Conservation (phyloP, 768 basidiomycete genomes). For the Hebeloma cylindrosporum region DNA sequence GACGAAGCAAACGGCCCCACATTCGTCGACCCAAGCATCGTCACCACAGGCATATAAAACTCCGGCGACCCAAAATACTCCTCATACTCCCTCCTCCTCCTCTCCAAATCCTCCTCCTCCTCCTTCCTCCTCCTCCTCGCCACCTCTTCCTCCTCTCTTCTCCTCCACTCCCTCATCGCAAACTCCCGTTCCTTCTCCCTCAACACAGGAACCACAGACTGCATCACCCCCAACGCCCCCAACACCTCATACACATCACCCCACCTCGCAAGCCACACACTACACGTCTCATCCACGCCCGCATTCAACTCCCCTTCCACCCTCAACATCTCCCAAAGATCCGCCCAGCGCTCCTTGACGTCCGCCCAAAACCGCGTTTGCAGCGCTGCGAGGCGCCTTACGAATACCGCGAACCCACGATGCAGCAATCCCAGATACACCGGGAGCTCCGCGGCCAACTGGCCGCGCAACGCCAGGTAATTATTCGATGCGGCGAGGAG, state of each 20-base stretch:
- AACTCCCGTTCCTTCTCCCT: slow-evolving; percentile 1
- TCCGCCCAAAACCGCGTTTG: slow-evolving; percentile 63
- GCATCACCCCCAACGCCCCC: slow-evolving; percentile 15
- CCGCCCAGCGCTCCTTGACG: slow-evolving; percentile 66
- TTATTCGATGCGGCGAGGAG: slow-evolving; percentile 74
- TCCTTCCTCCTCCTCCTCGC: slow-evolving; percentile 1
- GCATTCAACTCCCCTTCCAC: slow-evolving; percentile 71
- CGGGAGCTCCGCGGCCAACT: slow-evolving; percentile 72
- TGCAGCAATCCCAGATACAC: slow-evolving; percentile 57
- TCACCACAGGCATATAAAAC: slow-evolving; percentile 18
- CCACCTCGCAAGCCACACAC: slow-evolving; percentile 72
- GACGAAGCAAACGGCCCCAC: neutral
- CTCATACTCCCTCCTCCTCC: slow-evolving; percentile 3
- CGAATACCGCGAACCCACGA: slow-evolving; percentile 53
- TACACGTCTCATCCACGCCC: slow-evolving; percentile 65
- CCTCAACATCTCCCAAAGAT: slow-evolving; percentile 82
- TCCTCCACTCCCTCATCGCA: slow-evolving; percentile 15
- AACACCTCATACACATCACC: slow-evolving; percentile 56
- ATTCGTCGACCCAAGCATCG: slow-evolving; percentile 6
- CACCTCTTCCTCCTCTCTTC: slow-evolving; percentile 13
- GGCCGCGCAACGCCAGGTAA: slow-evolving; percentile 74
- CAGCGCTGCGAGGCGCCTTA: slow-evolving; percentile 51
- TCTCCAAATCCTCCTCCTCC: too few species aligned
- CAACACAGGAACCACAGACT: slow-evolving; percentile 17
- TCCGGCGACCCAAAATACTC: slow-evolving; percentile 20